These are phyloP conservation scores for Heritiera littoralis DNA, from an alignment of 345 rosid genomes.

Conservation along the genomic window DNA sequence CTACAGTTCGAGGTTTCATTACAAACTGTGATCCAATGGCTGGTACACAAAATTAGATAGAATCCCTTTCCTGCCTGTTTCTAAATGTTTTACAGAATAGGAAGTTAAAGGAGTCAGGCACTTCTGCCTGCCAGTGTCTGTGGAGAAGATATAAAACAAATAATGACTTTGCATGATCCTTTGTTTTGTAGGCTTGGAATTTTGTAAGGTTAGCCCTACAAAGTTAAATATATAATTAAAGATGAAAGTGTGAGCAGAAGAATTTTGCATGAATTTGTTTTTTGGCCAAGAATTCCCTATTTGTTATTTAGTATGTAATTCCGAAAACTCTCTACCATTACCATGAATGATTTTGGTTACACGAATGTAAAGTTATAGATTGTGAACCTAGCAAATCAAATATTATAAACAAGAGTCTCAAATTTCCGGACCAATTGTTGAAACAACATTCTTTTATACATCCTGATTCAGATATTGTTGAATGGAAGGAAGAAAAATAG, in stretches of 20 bases:
- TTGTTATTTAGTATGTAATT: not conserved
- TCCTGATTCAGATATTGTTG: slow-evolving; percentile 7
- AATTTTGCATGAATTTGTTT: not conserved
- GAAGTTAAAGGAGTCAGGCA: not conserved
- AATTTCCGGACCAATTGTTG: not conserved
- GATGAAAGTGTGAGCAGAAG: not conserved
- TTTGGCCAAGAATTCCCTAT: not conserved
- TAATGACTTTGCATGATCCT: not conserved
- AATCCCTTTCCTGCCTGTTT: not conserved
- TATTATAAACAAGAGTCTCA: not conserved
- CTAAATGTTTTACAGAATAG: not conserved
- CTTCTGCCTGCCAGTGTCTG: not conserved
- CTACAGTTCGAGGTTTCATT: not conserved
- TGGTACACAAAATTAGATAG: not conserved
- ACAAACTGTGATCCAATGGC: slow-evolving; percentile 14
- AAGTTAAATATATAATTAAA: not conserved
- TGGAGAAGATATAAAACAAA: not conserved
- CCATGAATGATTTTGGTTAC: not conserved
- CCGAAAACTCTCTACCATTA: not conserved
- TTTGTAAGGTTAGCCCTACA: not conserved
- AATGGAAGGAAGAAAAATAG: not conserved
- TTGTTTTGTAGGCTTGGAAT: not conserved
- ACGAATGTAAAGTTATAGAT: not conserved
- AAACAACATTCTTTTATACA: not conserved
- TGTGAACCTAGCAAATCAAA: not conserved